These are phyloP conservation scores for Quillaja saponaria DNA, from an alignment of 306 rosid genomes.

Conservation along the genomic window DNA sequence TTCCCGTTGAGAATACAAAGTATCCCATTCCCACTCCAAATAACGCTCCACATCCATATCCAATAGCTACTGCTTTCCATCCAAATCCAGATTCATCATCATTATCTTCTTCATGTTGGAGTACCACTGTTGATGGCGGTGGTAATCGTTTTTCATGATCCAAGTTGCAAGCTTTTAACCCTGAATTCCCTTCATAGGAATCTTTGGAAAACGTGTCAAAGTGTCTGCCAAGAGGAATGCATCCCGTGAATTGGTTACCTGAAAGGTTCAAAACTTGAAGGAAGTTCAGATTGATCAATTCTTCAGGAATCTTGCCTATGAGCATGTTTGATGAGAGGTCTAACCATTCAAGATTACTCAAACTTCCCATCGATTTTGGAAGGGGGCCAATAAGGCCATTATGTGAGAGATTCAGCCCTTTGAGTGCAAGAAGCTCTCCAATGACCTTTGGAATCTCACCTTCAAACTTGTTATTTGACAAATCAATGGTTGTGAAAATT, in stretches of 20 bases:
- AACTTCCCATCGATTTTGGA: conserved; percentile 27
- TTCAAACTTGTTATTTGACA: conserved; percentile 41
- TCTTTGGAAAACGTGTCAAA: conserved; percentile 35
- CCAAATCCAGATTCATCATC: conserved; percentile 13
- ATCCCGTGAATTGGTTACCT: conserved; percentile 31
- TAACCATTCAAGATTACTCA: too few species aligned
- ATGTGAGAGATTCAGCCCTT: conserved; percentile 25
- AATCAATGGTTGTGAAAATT: conserved; percentile 29
- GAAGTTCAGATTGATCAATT: conserved; percentile 21
- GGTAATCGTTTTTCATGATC: not conserved
- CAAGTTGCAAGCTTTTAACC: conserved; percentile 18
- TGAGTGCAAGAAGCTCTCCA: conserved; percentile 31
- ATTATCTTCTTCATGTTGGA: conserved; percentile 1
- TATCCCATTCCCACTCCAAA: conserved; percentile 29
- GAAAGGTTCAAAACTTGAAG: conserved; percentile 16
- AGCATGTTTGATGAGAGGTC: conserved; percentile 20
- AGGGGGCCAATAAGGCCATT: conserved; percentile 25
- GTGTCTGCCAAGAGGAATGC: conserved; percentile 42
- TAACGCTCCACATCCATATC: conserved; percentile 36
- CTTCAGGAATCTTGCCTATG: not conserved
- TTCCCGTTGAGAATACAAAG: not conserved
- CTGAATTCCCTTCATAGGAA: conserved; percentile 33
- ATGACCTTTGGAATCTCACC: conserved; percentile 36
- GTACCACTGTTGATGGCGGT: not conserved
- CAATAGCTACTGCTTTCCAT: conserved; percentile 31